Evolutionary conservation across 352 stramenopile species (phyloP), one percentile per base, ranked within the genome.

Genomic region (Blastocystis sp.): DNA sequence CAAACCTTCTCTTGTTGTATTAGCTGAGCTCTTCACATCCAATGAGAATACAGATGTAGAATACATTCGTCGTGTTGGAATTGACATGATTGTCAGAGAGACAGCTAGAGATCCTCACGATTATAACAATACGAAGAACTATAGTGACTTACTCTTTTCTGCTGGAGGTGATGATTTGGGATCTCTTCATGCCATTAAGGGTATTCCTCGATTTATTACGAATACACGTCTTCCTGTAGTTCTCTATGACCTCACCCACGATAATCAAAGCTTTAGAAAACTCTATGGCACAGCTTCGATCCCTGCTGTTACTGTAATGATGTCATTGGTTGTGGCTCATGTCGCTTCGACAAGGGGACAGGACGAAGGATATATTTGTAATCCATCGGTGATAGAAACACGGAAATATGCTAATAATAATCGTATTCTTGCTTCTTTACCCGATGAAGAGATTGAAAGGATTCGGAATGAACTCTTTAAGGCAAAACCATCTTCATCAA

Each of bases 211-310:
- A 13, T 70, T 15, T 89, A 27, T 89, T 15, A 48, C 57, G 1
- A 40, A 68, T 42, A 75, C 78, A 15, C 30, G 2, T 24, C 37
- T 90, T 30, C 89, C 89, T 9, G 27, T 37, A 5, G 54, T 91
- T 11, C 60, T 91, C 17, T 91, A 89, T 59, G 89, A 91, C 40
- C 56, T 80, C 15, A 91, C 89, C 0, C 89, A 91, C 27, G 89
- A 91, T 59, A 91, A 91, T 48, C 27, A 87, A 19, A 53, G 60
- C 42, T 80, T 77, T 22, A 0, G 60, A 40, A n/a, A 62, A 27
- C 44, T 66, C 19, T 82, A 75, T 40, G 58, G 48, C 19, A n/a
- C 19, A 0, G 40, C 56, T 0, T 42, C 77, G 5, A 87, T 88
- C 22, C 60, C 90, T 19, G 51, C 89, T 0, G 64, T 82, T 33